Base-by-base conservation (phyloP, 1,284 basidiomycete genomes). In the Ceratobasidium sp. region DNA sequence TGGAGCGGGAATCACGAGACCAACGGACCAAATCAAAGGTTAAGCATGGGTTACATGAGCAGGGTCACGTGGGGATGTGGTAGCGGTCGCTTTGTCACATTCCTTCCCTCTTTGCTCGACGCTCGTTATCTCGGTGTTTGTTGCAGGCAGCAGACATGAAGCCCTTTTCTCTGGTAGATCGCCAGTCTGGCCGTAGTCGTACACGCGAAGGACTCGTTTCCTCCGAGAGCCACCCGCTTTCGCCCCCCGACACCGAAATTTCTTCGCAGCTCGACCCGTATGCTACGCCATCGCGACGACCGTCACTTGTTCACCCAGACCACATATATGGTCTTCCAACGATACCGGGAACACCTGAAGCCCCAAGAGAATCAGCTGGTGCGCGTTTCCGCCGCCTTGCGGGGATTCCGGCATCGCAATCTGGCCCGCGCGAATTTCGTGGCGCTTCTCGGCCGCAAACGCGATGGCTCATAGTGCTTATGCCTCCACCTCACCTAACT, bases 381-480 rank as follows among this genome's bases (percentile, higher is more conserved):
- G 53, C 53, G 19, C 65, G 65, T 22, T 58, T 56, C 49, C 68
- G 68, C 41, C 54, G 68, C 7, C 41, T 71, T 27, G 68, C 68
- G 14, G 64, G 63, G 19, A 63, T 65, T 24, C 64, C 64, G n/a
- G 22, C 54, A 1, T 16, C 22, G 22, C 53, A 58, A 41, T 71
- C 68, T 61, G 39, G 39, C 27, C 59, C 68, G 9, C 64, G 64
- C 27, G 64, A 66, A 22, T 66, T 66, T 41, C 39, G 68, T 7
- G 68, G 68, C 14, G 56, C 51, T 7, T 71, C 68, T 22, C 22
- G 68, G 22, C 68, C 68, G 13, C 68, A 71, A 39, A 71, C 68
- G 7, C 68, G 86, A 77, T 87, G 87, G 81, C 85, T 93, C 59
- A 83, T 93, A 22, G 85, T 92, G 64, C 87, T 92, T 34, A 82